Evolutionary conservation across 148 eudicot genomes (phyloP).

Genomic region (Nepenthes gracilis): DNA sequence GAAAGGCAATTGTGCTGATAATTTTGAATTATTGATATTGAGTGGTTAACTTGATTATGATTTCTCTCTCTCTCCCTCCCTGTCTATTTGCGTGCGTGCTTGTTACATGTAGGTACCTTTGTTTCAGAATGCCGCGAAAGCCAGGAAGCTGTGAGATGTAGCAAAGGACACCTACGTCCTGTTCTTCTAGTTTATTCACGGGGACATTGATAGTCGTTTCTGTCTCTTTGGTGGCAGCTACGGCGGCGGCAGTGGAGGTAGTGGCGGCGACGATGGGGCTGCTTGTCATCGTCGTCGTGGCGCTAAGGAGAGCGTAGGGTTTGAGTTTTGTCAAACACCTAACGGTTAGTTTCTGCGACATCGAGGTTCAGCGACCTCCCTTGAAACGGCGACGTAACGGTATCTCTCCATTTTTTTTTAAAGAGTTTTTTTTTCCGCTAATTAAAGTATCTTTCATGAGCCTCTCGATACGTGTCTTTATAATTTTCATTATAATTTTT

Average conservation of each 20-base stretch:
- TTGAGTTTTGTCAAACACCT: slow-evolving; percentile 12
- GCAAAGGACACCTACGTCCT: slow-evolving; percentile 74
- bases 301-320: slow-evolving; percentile 20
- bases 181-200: slow-evolving; percentile 41
- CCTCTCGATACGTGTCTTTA: no score
- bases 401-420: no score
- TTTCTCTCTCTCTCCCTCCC: not conserved
- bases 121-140: slow-evolving; percentile 85
- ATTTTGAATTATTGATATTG: no score
- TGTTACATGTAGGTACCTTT: slow-evolving; percentile 32
- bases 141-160: slow-evolving; percentile 85
- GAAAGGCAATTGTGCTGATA: no score
- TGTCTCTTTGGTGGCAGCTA: not conserved
- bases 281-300: not conserved
- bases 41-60: no score
- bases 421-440: no score
- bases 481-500: no score
- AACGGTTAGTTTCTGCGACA: slow-evolving; percentile 14
- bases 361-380: not conserved
- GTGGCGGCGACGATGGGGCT: slow-evolving; percentile 6
- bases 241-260: slow-evolving; percentile 6
- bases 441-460: no score
- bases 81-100: no score
- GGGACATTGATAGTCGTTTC: slow-evolving; percentile 14
- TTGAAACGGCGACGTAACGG: slow-evolving; percentile 7